These are phyloP conservation scores for Stephanodiscus triporus DNA, from an alignment of 108 stramenopile genomes.

Conservation along the genomic window DNA sequence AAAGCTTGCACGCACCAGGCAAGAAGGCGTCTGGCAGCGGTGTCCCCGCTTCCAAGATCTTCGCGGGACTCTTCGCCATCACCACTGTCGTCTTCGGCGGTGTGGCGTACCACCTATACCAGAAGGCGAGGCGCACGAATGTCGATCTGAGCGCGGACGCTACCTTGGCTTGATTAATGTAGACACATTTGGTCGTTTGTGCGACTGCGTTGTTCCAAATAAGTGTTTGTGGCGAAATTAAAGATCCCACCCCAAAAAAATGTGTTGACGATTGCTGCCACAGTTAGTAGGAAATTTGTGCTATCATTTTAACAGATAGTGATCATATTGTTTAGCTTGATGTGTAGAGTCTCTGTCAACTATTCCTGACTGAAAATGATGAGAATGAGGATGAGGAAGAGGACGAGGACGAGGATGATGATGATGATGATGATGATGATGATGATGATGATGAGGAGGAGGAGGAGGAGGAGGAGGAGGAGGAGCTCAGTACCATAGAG, in stretches of 20 bases:
- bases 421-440: too few relatives aligned
- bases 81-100: conserved; percentile 67
- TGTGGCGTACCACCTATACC: conserved; percentile 65
- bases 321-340: too few relatives aligned
- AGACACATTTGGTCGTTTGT: background rate
- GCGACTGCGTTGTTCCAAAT: background rate
- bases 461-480: too few relatives aligned
- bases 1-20: conserved; percentile 44
- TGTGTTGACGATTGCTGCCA: too few relatives aligned
- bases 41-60: conserved; percentile 34
- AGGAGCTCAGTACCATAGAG: too few relatives aligned
- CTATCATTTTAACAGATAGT: too few relatives aligned
- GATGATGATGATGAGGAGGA: too few relatives aligned
- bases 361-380: too few relatives aligned
- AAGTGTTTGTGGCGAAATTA: background rate
- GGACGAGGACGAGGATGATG: too few relatives aligned
- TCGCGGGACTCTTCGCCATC: conserved; percentile 60
- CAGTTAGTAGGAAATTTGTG: background rate
- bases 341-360: too few relatives aligned
- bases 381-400: too few relatives aligned
- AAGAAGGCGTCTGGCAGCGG: background rate
- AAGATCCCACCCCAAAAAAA: too few relatives aligned
- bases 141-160: conserved; percentile 44
- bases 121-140: conserved; percentile 71
- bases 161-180: conserved; percentile 8